Percentiles rank a stretch among this genome's conserved stretches.
Evolutionary conservation across 371 early-diverging fungal genomes (phyloP).

Genomic region (Haplosporangium sp.): DNA sequence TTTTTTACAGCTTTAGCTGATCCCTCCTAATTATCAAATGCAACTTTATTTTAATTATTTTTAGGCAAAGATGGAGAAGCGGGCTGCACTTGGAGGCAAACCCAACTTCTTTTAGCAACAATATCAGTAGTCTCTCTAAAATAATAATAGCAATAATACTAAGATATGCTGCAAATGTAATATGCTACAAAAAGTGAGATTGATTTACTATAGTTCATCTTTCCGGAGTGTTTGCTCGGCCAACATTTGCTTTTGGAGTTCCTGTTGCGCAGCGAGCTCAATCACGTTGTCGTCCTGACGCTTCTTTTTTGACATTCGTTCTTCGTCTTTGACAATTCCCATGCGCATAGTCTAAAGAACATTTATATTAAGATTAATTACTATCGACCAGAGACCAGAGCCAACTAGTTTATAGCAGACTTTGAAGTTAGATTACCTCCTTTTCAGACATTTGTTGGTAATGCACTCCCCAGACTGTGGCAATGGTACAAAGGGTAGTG

Average conservation of each 20-base stretch:
- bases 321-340: conserved; percentile 48
- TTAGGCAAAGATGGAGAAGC: conserved; percentile 49
- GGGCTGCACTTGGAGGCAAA: conserved; percentile 22
- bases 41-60: neutral
- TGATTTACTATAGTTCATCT: neutral
- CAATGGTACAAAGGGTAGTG: conserved; percentile 44
- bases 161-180: neutral
- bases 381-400: no score
- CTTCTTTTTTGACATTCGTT: conserved; percentile 50
- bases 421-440: conserved; percentile 43
- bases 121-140: neutral
- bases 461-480: conserved; percentile 49
- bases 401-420: conserved; percentile 24
- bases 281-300: conserved; percentile 52
- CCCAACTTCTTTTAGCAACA: conserved; percentile 29
- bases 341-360: conserved; percentile 40
- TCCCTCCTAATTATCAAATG: no score
- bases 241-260: conserved; percentile 48
- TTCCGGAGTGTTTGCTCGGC: conserved; percentile 48
- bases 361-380: neutral
- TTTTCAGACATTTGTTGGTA: conserved; percentile 57
- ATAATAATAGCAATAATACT: neutral
- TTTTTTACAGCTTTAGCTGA: neutral
- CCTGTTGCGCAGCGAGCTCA: conserved; percentile 51
- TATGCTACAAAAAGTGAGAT: neutral